Evolutionary conservation across 768 basidiomycete genomes (phyloP), one percentile per base, ranked within the genome.

Genomic region (Chalciporus chontae): DNA sequence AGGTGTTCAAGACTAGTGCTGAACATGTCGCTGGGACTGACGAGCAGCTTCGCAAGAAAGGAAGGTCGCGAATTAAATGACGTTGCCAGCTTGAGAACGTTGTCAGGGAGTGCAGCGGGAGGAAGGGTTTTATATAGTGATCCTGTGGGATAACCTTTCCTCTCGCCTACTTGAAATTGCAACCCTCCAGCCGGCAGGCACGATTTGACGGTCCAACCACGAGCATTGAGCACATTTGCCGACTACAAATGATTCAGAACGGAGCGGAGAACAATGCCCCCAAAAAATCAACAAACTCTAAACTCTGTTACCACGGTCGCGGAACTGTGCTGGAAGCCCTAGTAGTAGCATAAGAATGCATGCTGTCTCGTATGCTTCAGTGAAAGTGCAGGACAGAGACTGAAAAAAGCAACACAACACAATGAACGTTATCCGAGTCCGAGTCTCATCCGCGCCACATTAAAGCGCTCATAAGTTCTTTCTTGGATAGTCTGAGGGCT

Each of bases 91-190:
- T 47, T 41, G 50, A 48, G 52, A 51, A 32, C 17, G 21, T 24
- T 17, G 54, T 48, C 55, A 54, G 56, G 51, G 39, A 37, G 50
- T 40, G 21, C n/a, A n/a, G 4, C 21, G 21, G 21, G 21, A 21
- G 21, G 42, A n/a, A n/a, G 29, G 53, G 42, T 39, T 36, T 67
- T 67, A 58, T 69, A 65, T 67, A 69, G 48, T 52, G 50, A 53
- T 36, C 53, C 49, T 44, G 55, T 58, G 56, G 54, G 61, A 63
- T 57, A 54, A 50, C 19, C 46, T 40, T 38, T 43, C 41, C 48
- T 52, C 47, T 47, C 32, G 48, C 43, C 52, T 50, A 54, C 5
- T 26, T 18, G 51, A 63, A 51, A 52, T n/a, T n/a, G n/a, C n/a
- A n/a, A 55, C 48, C 50, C 32, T 51, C 48, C 52, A 49, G 53